These are phyloP conservation scores for Rhizoclosmatium sp. DNA, from an alignment of 192 early-diverging fungal genomes.

Conservation along the genomic window DNA sequence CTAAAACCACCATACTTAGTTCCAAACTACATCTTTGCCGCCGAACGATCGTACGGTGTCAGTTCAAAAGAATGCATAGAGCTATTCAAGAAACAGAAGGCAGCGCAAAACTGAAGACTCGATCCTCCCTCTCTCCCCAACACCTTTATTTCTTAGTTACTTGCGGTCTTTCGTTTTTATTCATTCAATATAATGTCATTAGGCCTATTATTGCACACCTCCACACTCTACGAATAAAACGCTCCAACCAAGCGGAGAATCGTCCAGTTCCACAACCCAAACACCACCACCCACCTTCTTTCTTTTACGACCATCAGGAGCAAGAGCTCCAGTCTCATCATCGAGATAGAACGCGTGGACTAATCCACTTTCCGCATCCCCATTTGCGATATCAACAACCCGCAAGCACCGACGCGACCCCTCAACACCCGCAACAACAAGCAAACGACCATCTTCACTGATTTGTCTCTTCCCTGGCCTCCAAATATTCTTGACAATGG, in stretches of 20 bases:
- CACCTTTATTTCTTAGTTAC: background rate
- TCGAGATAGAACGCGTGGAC: constrained; percentile 29
- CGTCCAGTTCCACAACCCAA: constrained; percentile 19
- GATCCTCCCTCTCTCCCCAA: no score
- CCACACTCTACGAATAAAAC: constrained; percentile 29
- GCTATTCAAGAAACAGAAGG: constrained; percentile 24
- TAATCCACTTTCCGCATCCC: background rate
- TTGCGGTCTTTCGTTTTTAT: background rate
- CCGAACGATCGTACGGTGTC: constrained; percentile 55
- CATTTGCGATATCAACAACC: constrained; percentile 23
- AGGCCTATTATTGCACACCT: background rate
- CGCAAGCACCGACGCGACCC: constrained; percentile 21
- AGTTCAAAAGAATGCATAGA: constrained; percentile 51
- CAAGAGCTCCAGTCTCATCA: constrained; percentile 12
- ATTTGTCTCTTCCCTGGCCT: constrained; percentile 25
- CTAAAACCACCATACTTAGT: constrained; percentile 19
- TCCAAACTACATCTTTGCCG: constrained; percentile 54
- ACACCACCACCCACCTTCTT: constrained; percentile 36
- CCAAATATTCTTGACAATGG: constrained; percentile 31
- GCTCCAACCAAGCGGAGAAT: background rate
- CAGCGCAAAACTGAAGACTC: constrained; percentile 2
- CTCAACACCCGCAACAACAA: constrained; percentile 31
- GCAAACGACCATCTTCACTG: constrained; percentile 12
- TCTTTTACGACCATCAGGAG: background rate
- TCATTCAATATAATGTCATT: background rate